Conservation (phyloP, 371 early-diverging fungal species). For the Dipsacomyces acuminosporus region DNA sequence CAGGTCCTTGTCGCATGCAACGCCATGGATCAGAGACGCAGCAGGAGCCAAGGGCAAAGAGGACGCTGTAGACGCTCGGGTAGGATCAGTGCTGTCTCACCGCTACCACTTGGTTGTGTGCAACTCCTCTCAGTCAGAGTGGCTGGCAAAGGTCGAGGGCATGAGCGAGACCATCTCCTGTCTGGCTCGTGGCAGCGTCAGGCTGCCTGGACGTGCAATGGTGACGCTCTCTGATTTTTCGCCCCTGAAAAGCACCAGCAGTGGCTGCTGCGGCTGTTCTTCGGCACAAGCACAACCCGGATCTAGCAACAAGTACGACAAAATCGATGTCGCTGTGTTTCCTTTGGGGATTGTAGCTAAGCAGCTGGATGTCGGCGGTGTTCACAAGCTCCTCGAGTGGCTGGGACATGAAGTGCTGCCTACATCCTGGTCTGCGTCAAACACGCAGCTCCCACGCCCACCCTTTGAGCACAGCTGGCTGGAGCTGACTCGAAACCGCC, state of each 20-base stretch:
- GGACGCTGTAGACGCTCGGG: slow-evolving; percentile 10
- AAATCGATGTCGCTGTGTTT: slow-evolving; percentile 38
- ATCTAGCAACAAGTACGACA: slow-evolving; percentile 14
- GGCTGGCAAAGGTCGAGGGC: slow-evolving; percentile 41
- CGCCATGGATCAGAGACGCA: no score
- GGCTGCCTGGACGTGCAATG: slow-evolving; percentile 39
- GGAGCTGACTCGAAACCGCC: slow-evolving; percentile 33
- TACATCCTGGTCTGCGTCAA: slow-evolving; percentile 25
- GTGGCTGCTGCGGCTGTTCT: slow-evolving; percentile 1
- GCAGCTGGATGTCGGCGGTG: slow-evolving; percentile 29
- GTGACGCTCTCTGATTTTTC: slow-evolving; percentile 41
- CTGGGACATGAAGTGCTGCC: slow-evolving; percentile 20
- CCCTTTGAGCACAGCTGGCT: slow-evolving; percentile 36
- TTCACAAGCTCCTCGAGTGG: slow-evolving; percentile 21
- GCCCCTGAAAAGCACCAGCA: slow-evolving; percentile 2
- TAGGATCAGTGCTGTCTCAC: slow-evolving; percentile 34
- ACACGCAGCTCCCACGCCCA: slow-evolving; percentile 16
- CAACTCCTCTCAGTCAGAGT: slow-evolving; percentile 31
- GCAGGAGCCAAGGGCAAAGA: no score
- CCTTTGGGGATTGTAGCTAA: slow-evolving; percentile 29
- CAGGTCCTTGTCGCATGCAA: no score
- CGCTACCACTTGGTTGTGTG: slow-evolving; percentile 38
- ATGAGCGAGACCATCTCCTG: slow-evolving; percentile 30
- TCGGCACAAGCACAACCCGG: no score
- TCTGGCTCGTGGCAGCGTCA: slow-evolving; percentile 24